phyloP scores from a whole-genome alignment of 805 yeast genomes.

The Pichia phayaonensis region DNA sequence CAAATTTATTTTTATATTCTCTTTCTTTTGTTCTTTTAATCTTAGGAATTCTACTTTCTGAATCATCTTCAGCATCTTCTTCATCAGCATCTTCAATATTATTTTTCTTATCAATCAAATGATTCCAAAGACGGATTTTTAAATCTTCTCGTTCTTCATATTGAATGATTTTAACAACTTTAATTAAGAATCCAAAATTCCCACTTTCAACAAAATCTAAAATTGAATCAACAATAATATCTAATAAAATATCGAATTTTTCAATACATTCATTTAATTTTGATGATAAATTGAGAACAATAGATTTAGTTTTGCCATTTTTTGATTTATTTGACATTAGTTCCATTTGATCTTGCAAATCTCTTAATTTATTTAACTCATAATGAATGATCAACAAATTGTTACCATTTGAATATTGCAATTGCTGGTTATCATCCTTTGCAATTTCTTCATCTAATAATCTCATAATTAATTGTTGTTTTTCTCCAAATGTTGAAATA shows the following conservation, averaged over 20 bases:
- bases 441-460: conserved; percentile 36
- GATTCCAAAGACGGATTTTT: conserved; percentile 31
- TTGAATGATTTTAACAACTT: conserved; percentile 71
- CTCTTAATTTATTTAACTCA: conserved; percentile 60
- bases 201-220: conserved; percentile 62
- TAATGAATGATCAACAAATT: conserved; percentile 63
- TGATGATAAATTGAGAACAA: conserved; percentile 48
- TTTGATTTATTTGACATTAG: conserved; percentile 37
- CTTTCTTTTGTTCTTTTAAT: conserved; percentile 41
- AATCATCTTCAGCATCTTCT: conserved; percentile 9
- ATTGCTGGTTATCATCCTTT: conserved; percentile 17
- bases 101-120: conserved; percentile 9
- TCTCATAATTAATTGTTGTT: conserved; percentile 41
- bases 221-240: conserved; percentile 56
- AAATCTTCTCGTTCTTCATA: conserved; percentile 75
- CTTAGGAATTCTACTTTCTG: conserved; percentile 12
- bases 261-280: conserved; percentile 42
- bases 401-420: conserved; percentile 32
- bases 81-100: conserved; percentile 9
- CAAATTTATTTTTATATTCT: conserved; percentile 55
- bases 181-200: conserved; percentile 58
- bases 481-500: conserved; percentile 47
- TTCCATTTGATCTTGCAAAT: conserved; percentile 68
- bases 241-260: conserved; percentile 58
- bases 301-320: conserved; percentile 55